These are phyloP conservation scores for Saccharomycopsis malanga DNA, from an alignment of 805 yeast genomes.

Conservation along the genomic window DNA sequence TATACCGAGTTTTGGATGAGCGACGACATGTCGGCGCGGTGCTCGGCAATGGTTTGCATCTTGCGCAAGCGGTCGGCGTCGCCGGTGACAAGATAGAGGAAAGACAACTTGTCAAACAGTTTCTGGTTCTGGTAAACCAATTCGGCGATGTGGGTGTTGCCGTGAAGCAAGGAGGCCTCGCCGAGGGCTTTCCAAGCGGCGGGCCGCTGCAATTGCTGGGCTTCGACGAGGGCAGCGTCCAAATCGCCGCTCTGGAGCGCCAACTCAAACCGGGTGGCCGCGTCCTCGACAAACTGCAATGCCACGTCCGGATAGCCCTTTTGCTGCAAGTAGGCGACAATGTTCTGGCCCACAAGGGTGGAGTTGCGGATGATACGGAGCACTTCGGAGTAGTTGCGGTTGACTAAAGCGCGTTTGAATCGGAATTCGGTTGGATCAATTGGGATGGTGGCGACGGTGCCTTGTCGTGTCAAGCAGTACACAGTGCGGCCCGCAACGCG, in stretches of 20 bases:
- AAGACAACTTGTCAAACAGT: slow-evolving; percentile 81
- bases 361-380: slow-evolving; percentile 81
- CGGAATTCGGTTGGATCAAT: slow-evolving; percentile 97
- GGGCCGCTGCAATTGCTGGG: slow-evolving; percentile 61
- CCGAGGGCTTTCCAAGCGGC: slow-evolving; percentile 78
- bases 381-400: slow-evolving; percentile 86
- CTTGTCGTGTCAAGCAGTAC: slow-evolving; percentile 77
- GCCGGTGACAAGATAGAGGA: slow-evolving; percentile 81
- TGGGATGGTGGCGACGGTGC: slow-evolving; percentile 66
- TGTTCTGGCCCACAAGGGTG: slow-evolving; percentile 93
- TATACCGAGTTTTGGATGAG: slow-evolving; percentile 78
- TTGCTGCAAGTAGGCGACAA: slow-evolving; percentile 89
- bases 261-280: slow-evolving; percentile 91
- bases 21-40: slow-evolving; percentile 73
- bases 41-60: slow-evolving; percentile 87
- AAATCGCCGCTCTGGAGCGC: slow-evolving; percentile 92
- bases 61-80: slow-evolving; percentile 64
- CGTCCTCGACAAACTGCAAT: slow-evolving; percentile 90
- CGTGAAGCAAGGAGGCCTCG: slow-evolving; percentile 82
- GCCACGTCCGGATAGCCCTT: slow-evolving; percentile 98
- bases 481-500: slow-evolving; percentile 64
- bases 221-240: slow-evolving; percentile 81
- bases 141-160: slow-evolving; percentile 80
- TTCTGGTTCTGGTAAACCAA: slow-evolving; percentile 82
- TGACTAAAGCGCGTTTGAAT: slow-evolving; percentile 87